Evolutionary conservation across 495 filamentous ascomycete genomes (phyloP).

Genomic region (Rhypophila decipiens): DNA sequence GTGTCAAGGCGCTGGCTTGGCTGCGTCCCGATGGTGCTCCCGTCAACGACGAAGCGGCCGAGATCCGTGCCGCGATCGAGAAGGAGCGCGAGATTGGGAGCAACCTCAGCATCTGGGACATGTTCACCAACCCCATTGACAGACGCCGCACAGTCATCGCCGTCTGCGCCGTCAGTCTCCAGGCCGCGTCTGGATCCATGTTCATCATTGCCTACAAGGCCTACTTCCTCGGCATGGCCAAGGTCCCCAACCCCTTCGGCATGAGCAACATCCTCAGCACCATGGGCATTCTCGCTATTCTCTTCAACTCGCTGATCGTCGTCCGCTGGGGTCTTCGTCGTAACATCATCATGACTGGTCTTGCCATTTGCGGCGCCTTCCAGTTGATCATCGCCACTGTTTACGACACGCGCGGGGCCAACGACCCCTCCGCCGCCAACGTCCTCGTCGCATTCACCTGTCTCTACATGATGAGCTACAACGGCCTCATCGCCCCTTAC

Average conservation of each 20-base stretch:
- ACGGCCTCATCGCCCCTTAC: conserved; percentile 49
- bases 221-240: conserved; percentile 61
- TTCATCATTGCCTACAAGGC: conserved; percentile 60
- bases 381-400: conserved; percentile 50
- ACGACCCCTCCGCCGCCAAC: conserved; percentile 40
- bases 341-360: conserved; percentile 45
- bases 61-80: conserved; percentile 48
- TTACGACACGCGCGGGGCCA: conserved; percentile 45
- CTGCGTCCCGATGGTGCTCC: conserved; percentile 37
- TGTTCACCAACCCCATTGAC: conserved; percentile 49
- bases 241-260: conserved; percentile 51
- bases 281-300: conserved; percentile 50
- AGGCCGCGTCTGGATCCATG: conserved; percentile 56
- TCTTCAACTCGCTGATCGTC: conserved; percentile 48
- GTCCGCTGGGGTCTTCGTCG: conserved; percentile 49
- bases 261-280: conserved; percentile 52
- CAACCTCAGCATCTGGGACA: conserved; percentile 39
- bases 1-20: conserved; percentile 38
- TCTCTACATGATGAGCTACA: conserved; percentile 53
- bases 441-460: conserved; percentile 49
- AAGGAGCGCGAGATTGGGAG: conserved; percentile 39
- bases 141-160: conserved; percentile 44
- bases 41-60: conserved; percentile 42
- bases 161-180: conserved; percentile 45
- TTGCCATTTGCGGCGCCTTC: conserved; percentile 46